These are phyloP conservation scores for Cladobotryum protrusum DNA, from an alignment of 2,329 filamentous ascomycete genomes.

Conservation along the genomic window DNA sequence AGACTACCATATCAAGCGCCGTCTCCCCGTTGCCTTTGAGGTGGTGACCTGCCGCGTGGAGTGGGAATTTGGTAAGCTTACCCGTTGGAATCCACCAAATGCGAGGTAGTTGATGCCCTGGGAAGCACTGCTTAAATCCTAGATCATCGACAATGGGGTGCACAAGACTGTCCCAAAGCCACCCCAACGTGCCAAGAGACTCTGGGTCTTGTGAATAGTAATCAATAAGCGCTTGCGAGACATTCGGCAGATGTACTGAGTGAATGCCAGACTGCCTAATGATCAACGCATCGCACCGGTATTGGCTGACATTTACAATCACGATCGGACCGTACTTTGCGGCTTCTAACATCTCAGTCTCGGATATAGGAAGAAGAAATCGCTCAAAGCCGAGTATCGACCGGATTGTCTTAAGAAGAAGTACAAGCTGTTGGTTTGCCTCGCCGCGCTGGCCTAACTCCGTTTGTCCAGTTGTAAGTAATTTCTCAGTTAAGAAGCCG, in stretches of 20 bases:
- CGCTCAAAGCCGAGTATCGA: conserved; percentile 16
- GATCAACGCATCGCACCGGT: conserved; percentile 27
- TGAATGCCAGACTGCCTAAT: conserved; percentile 16
- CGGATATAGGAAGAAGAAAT: conserved; percentile 19
- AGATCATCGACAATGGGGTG: conserved; percentile 22
- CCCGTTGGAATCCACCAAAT: conserved; percentile 32
- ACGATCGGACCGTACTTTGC: conserved; percentile 23
- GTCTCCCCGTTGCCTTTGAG: conserved; percentile 13
- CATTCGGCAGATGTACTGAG: conserved; percentile 14
- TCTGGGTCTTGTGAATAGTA: background rate
- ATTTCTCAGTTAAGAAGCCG: too few species aligned
- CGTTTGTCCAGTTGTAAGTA: too few species aligned
- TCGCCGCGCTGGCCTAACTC: too few species aligned
- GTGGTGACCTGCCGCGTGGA: conserved; percentile 31
- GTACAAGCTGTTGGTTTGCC: background rate
- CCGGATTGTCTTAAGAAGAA: background rate
- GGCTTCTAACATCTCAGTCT: conserved; percentile 15
- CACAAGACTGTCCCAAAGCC: conserved; percentile 26
- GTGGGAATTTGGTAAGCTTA: conserved; percentile 21
- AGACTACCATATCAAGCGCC: conserved; percentile 29
- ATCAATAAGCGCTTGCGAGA: conserved; percentile 8
- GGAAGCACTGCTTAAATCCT: conserved; percentile 10
- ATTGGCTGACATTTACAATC: conserved; percentile 23
- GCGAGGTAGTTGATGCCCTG: conserved; percentile 17
- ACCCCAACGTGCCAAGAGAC: conserved; percentile 16